These are phyloP conservation scores for Bipolaris victoriae DNA, from an alignment of 2,329 filamentous ascomycete genomes.

Conservation along the genomic window DNA sequence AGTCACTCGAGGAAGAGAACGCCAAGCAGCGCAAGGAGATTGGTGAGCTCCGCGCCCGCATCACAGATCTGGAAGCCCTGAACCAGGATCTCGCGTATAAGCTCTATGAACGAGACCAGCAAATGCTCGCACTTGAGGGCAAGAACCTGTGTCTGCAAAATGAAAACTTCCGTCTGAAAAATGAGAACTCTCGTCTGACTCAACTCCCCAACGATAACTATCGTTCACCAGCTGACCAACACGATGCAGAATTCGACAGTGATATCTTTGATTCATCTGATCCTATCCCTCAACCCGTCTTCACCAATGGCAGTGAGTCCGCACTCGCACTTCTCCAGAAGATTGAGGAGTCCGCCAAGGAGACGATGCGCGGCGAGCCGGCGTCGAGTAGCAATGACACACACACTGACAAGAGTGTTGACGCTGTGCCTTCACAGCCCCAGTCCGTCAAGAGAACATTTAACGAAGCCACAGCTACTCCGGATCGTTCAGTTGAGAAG, in stretches of 20 bases:
- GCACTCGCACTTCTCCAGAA: slow-evolving; percentile 32
- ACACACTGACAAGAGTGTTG: slow-evolving; percentile 4
- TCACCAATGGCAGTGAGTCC: slow-evolving; percentile 24
- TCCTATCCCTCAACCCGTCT: slow-evolving; percentile 16
- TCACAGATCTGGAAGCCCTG: slow-evolving; percentile 10
- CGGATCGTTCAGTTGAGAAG: slow-evolving; percentile 14
- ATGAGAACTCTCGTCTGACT: slow-evolving; percentile 1
- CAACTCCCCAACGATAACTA: slow-evolving; percentile 1
- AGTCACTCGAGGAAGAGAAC: slow-evolving; percentile 3
- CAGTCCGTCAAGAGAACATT: slow-evolving; percentile 9
- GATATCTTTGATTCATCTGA: slow-evolving; percentile 16
- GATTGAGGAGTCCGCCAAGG: slow-evolving; percentile 27
- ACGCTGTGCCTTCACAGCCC: slow-evolving; percentile 8
- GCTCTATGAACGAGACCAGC: slow-evolving; percentile 7
- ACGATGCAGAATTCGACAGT: slow-evolving; percentile 26
- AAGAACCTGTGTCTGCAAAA: slow-evolving; percentile 2
- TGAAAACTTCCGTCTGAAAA: slow-evolving; percentile 1
- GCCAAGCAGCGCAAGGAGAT: slow-evolving; percentile 14
- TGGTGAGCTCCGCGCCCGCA: slow-evolving; percentile 13
- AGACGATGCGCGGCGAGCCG: slow-evolving; percentile 7
- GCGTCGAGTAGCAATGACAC: slow-evolving; percentile 3
- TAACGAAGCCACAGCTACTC: slow-evolving; percentile 13
- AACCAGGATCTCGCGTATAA: slow-evolving; percentile 12
- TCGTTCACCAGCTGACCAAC: slow-evolving; percentile 19
- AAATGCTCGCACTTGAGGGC: slow-evolving; percentile 5